Evolutionary conservation across 148 eudicot genomes (phyloP).

Genomic region (Mesembryanthemum crystallinum): DNA sequence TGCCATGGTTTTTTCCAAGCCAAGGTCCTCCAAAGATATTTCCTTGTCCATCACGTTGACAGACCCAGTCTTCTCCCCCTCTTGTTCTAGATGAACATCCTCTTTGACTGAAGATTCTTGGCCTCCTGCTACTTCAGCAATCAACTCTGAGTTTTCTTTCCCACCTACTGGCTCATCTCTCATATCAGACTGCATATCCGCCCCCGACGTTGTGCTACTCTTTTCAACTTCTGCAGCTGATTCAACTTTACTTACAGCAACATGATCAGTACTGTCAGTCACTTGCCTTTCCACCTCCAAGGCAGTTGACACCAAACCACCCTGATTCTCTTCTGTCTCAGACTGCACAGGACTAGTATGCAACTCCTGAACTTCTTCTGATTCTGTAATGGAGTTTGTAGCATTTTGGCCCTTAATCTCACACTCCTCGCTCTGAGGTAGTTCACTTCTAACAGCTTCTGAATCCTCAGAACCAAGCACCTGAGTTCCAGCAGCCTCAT

Average conservation of each 20-base stretch:
- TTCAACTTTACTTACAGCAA: slow-evolving; percentile 21
- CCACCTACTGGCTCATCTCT: slow-evolving; percentile 19
- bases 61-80: slow-evolving; percentile 20
- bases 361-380: slow-evolving; percentile 18
- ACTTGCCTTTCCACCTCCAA: slow-evolving; percentile 5
- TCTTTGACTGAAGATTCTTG: slow-evolving; percentile 22
- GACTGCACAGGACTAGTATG: slow-evolving; percentile 14
- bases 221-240: slow-evolving; percentile 23
- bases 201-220: slow-evolving; percentile 16
- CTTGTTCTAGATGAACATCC: slow-evolving; percentile 12
- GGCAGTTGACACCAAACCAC: slow-evolving; percentile 6
- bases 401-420: slow-evolving; percentile 16
- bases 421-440: slow-evolving; percentile 1
- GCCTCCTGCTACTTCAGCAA: slow-evolving; percentile 18
- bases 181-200: slow-evolving; percentile 19
- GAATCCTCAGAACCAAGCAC: slow-evolving; percentile 16
- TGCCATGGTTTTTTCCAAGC: slow-evolving; percentile 12
- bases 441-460: slow-evolving; percentile 20
- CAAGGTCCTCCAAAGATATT: slow-evolving; percentile 15
- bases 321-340: slow-evolving; percentile 14
- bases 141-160: slow-evolving; percentile 25
- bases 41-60: slow-evolving; percentile 26
- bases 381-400: slow-evolving; percentile 12
- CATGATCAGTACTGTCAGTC: slow-evolving; percentile 6
- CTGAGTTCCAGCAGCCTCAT: slow-evolving; percentile 9